These are phyloP conservation scores for Rossbeevera mucosa DNA, from an alignment of 768 basidiomycete species.

Conservation along the genomic window DNA sequence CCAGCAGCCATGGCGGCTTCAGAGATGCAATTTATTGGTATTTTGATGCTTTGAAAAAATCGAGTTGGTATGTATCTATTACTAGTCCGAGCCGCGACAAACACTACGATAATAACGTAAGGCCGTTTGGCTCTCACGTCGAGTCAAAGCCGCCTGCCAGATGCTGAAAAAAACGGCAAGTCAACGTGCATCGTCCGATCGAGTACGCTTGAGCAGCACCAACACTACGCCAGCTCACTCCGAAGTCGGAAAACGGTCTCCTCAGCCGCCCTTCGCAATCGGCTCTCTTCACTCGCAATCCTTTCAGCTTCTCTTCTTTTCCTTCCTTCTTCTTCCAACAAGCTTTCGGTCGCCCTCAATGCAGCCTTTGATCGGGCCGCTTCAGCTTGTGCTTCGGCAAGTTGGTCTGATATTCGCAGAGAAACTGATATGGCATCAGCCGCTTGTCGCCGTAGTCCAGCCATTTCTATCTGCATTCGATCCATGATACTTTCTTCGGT, in stretches of 20 bases:
- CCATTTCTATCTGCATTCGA: slow-evolving; percentile 62
- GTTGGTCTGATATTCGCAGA: slow-evolving; percentile 61
- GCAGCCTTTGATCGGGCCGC: slow-evolving; percentile 50
- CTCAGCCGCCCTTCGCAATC: slow-evolving; percentile 47
- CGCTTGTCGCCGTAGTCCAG: slow-evolving; percentile 58
- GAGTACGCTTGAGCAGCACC: not conserved
- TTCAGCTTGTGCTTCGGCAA: slow-evolving; percentile 63
- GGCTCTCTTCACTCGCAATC: slow-evolving; percentile 45
- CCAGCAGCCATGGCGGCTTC: slow-evolving; percentile 15
- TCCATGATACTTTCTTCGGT: slow-evolving; percentile 48
- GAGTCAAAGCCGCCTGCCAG: no score
- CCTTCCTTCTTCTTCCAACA: slow-evolving; percentile 57
- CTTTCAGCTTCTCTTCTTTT: slow-evolving; percentile 58
- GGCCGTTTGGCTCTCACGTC: not conserved
- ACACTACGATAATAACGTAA: not conserved
- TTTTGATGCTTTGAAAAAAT: slow-evolving; percentile 1
- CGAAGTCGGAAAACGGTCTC: slow-evolving; percentile 39
- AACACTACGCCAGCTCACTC: slow-evolving; percentile 17
- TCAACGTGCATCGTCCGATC: not conserved
- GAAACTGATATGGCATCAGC: slow-evolving; percentile 65
- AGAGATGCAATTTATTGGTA: not conserved
- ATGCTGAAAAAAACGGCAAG: not conserved
- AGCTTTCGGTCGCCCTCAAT: slow-evolving; percentile 50
- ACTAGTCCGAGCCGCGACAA: not conserved
- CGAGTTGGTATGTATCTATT: not conserved